Base-by-base conservation (phyloP, 306 rosid species). In the Fragaria nilgerrensis region DNA sequence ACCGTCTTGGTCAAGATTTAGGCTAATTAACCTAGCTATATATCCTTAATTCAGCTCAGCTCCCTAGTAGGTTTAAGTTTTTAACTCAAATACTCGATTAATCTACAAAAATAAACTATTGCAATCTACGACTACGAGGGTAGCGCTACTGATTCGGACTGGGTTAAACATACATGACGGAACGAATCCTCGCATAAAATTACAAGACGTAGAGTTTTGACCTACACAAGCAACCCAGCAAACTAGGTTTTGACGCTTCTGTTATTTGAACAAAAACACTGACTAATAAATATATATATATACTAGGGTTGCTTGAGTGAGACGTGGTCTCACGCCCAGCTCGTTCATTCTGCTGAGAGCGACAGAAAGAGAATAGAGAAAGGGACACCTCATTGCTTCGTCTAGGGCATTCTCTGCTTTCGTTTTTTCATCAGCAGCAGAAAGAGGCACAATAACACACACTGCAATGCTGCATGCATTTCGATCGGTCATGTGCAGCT, bases 251-350 rank as follows among this genome's bases (percentile, higher is more conserved):
- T 75, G 79, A 80, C 79, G 72, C 50, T 64, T 79, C 32, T 68
- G 5, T 29, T 63, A 17, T 63, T 16, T 16, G n/a, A 63, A 15
- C 20, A 16, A 15, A 56, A 62, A 27, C 36, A 62, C 36, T 61
- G 62, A 27, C 29, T 13, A 25, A 59, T 59, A 59, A 25, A 59
- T 59, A 22, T 36, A 36, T 36, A 36, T 36, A 36, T 34, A 34
- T 34, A 34, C 2, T 52, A 22, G 16, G 34, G 63, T 5, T 23
- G 7, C 59, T 36, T 59, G 71, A 52, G 53, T 37, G 70, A 59
- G 83, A 83, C 78, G 78, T 81, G 81, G 79, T 65, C 61, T 78
- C 70, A 32, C 71, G 50, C 27, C 43, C 68, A 62, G 62, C 64
- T 50, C 55, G 41, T 41, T 34, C 9, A 19, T 52, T 7, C 0